These are phyloP conservation scores for Adiantum capillusveneris DNA, from an alignment of 75 land plant species.

Conservation along the genomic window DNA sequence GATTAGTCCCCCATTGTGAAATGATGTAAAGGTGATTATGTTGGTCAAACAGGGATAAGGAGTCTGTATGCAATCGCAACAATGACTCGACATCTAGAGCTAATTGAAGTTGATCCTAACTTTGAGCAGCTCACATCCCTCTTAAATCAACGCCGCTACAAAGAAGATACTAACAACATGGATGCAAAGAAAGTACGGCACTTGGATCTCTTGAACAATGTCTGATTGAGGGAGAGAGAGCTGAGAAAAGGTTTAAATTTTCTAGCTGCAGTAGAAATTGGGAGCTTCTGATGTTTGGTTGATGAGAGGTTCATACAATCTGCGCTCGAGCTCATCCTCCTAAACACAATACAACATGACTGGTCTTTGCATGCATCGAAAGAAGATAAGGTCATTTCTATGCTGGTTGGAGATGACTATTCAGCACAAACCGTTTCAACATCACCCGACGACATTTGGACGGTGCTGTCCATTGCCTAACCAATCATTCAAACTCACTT, in stretches of 20 bases:
- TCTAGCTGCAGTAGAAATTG: conserved; percentile 75
- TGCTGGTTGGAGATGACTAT: conserved; percentile 59
- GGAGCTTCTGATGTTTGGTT: conserved; percentile 70
- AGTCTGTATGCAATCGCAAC: conserved; percentile 46
- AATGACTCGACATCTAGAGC: conserved; percentile 68
- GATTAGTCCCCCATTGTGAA: no score
- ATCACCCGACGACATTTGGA: conserved; percentile 58
- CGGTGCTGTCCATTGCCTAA: conserved; percentile 5
- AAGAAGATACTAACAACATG: conserved; percentile 30
- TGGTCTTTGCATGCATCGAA: conserved; percentile 53
- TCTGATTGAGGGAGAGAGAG: conserved; percentile 85
- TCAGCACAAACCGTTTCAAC: conserved; percentile 30
- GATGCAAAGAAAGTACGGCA: conserved; percentile 12
- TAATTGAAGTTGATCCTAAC: conserved; percentile 66
- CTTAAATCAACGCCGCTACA: conserved; percentile 47
- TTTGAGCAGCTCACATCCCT: conserved; percentile 65
- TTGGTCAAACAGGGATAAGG: not conserved
- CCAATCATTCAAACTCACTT: no score
- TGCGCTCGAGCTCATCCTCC: conserved; percentile 51
- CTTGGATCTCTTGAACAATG: conserved; percentile 47
- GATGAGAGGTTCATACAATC: conserved; percentile 57
- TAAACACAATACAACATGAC: conserved; percentile 51
- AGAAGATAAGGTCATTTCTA: conserved; percentile 41
- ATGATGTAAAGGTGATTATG: no score
- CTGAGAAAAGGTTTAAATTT: conserved; percentile 45